Conservation (phyloP, 2,329 filamentous ascomycete species). For the Clonostachys rosea region DNA sequence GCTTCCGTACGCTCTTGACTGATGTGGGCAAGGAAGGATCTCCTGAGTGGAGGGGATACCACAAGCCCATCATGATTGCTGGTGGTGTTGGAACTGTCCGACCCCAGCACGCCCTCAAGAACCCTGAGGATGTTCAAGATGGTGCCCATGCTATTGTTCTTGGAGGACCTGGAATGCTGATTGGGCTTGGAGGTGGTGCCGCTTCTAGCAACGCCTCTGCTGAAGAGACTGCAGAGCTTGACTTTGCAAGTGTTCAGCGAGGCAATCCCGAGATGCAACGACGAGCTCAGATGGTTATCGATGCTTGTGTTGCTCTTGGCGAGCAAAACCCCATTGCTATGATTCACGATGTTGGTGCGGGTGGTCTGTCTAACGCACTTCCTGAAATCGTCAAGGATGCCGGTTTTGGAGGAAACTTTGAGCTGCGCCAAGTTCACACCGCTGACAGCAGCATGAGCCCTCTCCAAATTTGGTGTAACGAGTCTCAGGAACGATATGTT, state of each 20-base stretch:
- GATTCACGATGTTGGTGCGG: conserved; percentile 96
- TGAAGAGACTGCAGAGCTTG: conserved; percentile 84
- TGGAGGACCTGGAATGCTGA: conserved; percentile 95
- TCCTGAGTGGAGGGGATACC: conserved; percentile 80
- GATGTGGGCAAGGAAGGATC: conserved; percentile 37
- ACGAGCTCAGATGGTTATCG: conserved; percentile 96
- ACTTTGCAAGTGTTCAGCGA: conserved; percentile 95
- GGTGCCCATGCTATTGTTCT: conserved; percentile 92
- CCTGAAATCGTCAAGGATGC: conserved; percentile 91
- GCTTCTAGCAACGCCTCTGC: conserved; percentile 87
- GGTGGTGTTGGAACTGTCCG: conserved; percentile 91
- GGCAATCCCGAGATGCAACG: conserved; percentile 96
- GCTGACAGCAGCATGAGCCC: conserved; percentile 91
- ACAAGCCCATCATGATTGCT: conserved; percentile 98
- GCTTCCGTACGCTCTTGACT: conserved; percentile 85
- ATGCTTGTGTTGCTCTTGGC: conserved; percentile 83
- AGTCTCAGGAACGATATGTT: conserved; percentile 95
- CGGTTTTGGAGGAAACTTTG: conserved; percentile 84
- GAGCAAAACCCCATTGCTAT: conserved; percentile 86
- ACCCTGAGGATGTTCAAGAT: conserved; percentile 70
- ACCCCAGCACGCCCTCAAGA: conserved; percentile 86
- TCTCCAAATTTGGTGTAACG: conserved; percentile 96
- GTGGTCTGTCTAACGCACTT: conserved; percentile 70
- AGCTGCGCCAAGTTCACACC: conserved; percentile 89
- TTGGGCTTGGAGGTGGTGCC: conserved; percentile 91